Evolutionary conservation across 1,284 basidiomycete genomes (phyloP).

Genomic region (Puccinia coronata): DNA sequence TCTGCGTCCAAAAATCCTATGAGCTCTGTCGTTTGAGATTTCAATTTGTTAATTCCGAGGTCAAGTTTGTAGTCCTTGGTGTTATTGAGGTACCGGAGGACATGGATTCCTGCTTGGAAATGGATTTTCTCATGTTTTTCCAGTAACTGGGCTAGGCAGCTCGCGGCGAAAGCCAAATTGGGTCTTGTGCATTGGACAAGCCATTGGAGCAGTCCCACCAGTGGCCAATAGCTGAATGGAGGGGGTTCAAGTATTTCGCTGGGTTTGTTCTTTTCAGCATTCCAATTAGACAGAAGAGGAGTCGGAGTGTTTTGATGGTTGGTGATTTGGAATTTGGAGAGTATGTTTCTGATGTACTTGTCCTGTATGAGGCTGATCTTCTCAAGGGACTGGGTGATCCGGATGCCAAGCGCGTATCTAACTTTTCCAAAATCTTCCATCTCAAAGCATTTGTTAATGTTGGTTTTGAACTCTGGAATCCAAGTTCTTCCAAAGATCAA

Average conservation of each 20-base stretch:
- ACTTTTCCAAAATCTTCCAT: slow-evolving; percentile 9
- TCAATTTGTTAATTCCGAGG: neutral
- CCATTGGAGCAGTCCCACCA: no score
- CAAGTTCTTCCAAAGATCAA: neutral
- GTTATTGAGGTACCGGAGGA: neutral
- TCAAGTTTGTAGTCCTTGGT: neutral
- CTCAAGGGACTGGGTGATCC: neutral
- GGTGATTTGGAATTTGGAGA: neutral
- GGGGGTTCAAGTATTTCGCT: neutral
- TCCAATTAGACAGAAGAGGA: neutral
- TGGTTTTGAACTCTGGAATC: neutral
- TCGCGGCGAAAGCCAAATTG: neutral
- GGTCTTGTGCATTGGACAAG: slow-evolving; percentile 18
- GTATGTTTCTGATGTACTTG: neutral
- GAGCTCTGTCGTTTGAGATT: neutral
- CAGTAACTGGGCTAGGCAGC: slow-evolving; percentile 4
- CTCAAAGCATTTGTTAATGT: neutral
- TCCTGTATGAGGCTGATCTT: neutral
- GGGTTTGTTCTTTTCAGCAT: slow-evolving; percentile 10
- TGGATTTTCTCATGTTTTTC: slow-evolving; percentile 1
- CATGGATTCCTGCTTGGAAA: neutral
- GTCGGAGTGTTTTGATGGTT: neutral
- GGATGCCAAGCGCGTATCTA: neutral
- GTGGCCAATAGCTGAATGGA: neutral
- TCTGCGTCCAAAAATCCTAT: slow-evolving; percentile 7